These are phyloP conservation scores for Tephrocybe sp. DNA, from an alignment of 768 basidiomycete genomes.

Conservation along the genomic window DNA sequence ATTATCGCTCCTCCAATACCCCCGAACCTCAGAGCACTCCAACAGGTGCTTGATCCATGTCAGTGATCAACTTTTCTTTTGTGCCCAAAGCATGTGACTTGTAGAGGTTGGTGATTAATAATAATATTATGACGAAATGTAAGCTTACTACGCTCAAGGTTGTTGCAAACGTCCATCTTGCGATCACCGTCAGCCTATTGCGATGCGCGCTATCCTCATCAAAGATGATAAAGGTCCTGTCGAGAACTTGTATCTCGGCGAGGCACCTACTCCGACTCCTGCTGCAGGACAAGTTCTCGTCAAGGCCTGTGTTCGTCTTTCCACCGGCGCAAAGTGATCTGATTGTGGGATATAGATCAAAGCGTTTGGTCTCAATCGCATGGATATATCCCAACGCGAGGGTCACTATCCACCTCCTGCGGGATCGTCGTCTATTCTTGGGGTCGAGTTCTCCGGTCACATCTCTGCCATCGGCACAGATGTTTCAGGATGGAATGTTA, in stretches of 20 bases:
- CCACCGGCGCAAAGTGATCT: neutral
- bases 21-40: too few relatives aligned
- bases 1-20: too few relatives aligned
- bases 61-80: too few relatives aligned
- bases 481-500: conserved; percentile 54
- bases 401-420: conserved; percentile 78
- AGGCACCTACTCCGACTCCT: conserved; percentile 62
- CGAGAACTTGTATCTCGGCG: conserved; percentile 79
- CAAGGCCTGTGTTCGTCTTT: conserved; percentile 47
- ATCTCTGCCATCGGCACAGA: conserved; percentile 54
- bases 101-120: too few relatives aligned
- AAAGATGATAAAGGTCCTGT: conserved; percentile 74
- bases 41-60: too few relatives aligned
- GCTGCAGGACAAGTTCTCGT: conserved; percentile 69
- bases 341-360: conserved; percentile 47
- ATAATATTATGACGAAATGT: too few relatives aligned
- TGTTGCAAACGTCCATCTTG: too few relatives aligned
- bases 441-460: conserved; percentile 83
- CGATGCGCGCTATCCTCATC: conserved; percentile 80
- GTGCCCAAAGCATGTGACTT: too few relatives aligned
- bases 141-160: too few relatives aligned
- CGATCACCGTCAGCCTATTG: neutral
- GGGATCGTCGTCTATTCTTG: conserved; percentile 74
- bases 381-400: conserved; percentile 77
- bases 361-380: conserved; percentile 87